Base-by-base conservation (phyloP, 768 basidiomycete genomes). In the Glaciozyma antarctica region DNA sequence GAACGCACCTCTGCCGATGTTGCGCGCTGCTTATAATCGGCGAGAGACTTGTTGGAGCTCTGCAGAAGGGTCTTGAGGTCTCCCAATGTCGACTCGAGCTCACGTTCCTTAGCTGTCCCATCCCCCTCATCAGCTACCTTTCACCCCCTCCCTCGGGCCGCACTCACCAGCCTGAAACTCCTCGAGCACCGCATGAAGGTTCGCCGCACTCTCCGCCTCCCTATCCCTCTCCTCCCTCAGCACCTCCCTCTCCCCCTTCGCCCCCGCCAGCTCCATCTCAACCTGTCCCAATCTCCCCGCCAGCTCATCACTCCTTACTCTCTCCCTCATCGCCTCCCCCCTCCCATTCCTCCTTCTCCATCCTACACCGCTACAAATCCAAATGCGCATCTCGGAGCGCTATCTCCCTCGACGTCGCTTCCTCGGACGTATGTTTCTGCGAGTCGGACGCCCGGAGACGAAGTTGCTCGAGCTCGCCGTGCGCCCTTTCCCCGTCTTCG, bases 161-260 rank as follows among this genome's bases (percentile, higher is more conserved):
- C 5, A 78, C 87, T 64, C 71, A 93, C 94, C 87, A 60, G 85
- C 81, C 78, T 98, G 91, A 78, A 98, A 99, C 77, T 98, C 95
- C 74, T 90, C 86, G 72, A 99, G 78, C 5, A 99, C 95, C 5
- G 87, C 86, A 75, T 97, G 89, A 64, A 99, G 76, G 77, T 98
- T 98, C 10, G 77, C 79, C 6, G 85, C 83, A 72, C 86, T 88
- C 78, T 89, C 86, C 67, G 80, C 66, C 62, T 73, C 73, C n/a
- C 68, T 47, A 34, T 74, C 73, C 24, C 67, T 48, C 47, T 75
- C 75, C 32, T 70, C 71, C 38, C 67, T 53, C 41, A 74, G 56
- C 26, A 54, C 47, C 60, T 79, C 78, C 41, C 69, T 63, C 38
- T 75, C 75, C 24, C 78, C 76, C 66, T 85, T 85, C 48, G 90